These are phyloP conservation scores for Aspergillus sp. DNA, from an alignment of 2,329 filamentous ascomycete genomes.

Conservation along the genomic window DNA sequence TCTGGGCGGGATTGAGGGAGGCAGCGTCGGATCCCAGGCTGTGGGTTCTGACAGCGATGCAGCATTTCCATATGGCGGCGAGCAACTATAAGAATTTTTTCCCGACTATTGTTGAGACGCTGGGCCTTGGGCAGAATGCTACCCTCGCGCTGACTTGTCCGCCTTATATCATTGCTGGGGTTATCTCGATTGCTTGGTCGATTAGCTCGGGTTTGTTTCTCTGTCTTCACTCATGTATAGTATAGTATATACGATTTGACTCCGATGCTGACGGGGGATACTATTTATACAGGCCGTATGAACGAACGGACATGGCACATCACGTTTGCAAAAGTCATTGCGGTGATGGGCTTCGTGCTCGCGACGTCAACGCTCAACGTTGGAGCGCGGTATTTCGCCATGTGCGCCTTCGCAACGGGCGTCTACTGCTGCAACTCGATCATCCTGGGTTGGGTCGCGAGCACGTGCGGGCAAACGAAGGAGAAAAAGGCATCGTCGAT, in stretches of 20 bases:
- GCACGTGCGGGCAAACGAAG: slow-evolving; percentile 42
- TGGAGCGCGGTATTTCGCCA: slow-evolving; percentile 31
- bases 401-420: slow-evolving; percentile 31
- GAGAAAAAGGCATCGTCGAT: slow-evolving; percentile 46
- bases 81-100: slow-evolving; percentile 48
- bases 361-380: slow-evolving; percentile 28
- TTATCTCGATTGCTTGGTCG: too few relatives aligned
- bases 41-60: slow-evolving; percentile 47
- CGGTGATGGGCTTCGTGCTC: slow-evolving; percentile 33
- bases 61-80: slow-evolving; percentile 48
- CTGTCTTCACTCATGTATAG: too few relatives aligned
- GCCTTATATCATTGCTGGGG: too few relatives aligned
- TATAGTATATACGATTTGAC: too few relatives aligned
- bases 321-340: slow-evolving; percentile 24
- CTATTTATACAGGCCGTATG: slow-evolving; percentile 44
- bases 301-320: slow-evolving; percentile 36
- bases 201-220: too few relatives aligned
- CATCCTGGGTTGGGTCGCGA: slow-evolving; percentile 44
- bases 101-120: slow-evolving; percentile 41
- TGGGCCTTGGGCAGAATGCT: too few relatives aligned
- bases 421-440: slow-evolving; percentile 40
- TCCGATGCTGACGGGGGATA: too few relatives aligned
- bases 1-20: slow-evolving; percentile 32
- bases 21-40: slow-evolving; percentile 32
- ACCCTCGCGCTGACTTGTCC: too few relatives aligned